phyloP scores from a whole-genome alignment of 2,329 filamentous ascomycete species.

The Emericellopsis cladophorae region DNA sequence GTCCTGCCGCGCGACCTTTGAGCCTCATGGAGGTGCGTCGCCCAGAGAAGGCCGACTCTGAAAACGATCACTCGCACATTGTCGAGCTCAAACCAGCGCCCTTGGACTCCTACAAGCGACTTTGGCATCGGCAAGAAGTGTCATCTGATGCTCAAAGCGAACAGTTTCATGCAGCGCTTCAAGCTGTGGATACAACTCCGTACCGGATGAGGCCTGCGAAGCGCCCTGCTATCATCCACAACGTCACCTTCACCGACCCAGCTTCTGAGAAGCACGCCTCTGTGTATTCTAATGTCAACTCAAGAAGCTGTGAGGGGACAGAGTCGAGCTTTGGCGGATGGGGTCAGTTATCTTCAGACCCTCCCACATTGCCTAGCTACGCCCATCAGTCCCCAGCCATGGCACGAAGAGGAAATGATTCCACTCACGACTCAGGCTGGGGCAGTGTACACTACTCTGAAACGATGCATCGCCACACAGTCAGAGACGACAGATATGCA shows the following conservation, averaged over 20 bases:
- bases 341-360: no score
- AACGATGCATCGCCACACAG: no score
- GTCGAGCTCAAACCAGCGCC: not conserved
- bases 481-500: no score
- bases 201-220: conserved; percentile 1
- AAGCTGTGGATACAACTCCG: not conserved
- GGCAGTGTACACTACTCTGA: no score
- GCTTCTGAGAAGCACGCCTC: not conserved
- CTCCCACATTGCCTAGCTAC: no score
- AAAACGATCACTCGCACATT: not conserved
- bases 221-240: not conserved
- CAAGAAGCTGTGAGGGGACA: no score
- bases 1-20: not conserved
- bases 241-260: not conserved
- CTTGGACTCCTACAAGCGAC: no score
- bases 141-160: conserved; percentile 1
- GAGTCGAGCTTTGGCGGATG: no score
- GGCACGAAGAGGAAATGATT: no score
- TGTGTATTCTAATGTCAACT: not conserved
- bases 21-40: not conserved
- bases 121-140: no score
- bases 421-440: no score
- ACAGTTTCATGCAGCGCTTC: conserved; percentile 1
- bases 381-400: no score
- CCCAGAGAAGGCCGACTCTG: not conserved